Evolutionary conservation across 768 basidiomycete genomes (phyloP), one percentile per base, ranked within the genome.

Genomic region (Neoboletus subvelutipes): DNA sequence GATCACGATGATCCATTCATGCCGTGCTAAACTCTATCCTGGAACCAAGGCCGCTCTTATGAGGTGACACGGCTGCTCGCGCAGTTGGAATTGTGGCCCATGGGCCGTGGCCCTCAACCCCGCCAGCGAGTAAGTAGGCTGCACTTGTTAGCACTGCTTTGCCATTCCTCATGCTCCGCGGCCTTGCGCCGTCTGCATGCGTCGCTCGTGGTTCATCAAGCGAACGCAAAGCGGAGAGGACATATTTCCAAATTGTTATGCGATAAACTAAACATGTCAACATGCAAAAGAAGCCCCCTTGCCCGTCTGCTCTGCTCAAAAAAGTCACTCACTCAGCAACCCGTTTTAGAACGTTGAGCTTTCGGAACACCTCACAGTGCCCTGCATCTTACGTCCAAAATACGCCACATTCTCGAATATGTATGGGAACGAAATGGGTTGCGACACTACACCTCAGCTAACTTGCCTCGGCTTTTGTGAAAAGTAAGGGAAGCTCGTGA

Each of bases 391-490:
- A 26, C 29, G 10, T 12, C 22, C 54, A 24, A 29, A 3, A 7
- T 9, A 43, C 26, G 17, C 4, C 29, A 8, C n/a, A 20, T 41
- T 36, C 22, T 55, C 18, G 41, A 31, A 55, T 8, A 6, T 24
- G 43, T 2, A 55, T 2, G 1, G 11, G 5, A 43, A n/a, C 33
- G 11, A 26, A 17, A 41, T 8, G 33, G 7, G 29, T 13, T 2
- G 20, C 2, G 55, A 37, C 5, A 2, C 22, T 5, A 24, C 10
- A 13, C 29, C 24, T 63, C 52, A 67, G 13, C 64, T 47, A 15
- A 47, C 26, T 29, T 69, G 67, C 40, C 68, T 71, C 52, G 70
- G 68, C 62, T 63, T 11, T 45, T 15, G 12, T 24, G 28, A 22
- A 31, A 15, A 26, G 13, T 3, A 17, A 22, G 3, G 22, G 3